phyloP scores from a whole-genome alignment of 257 asterid genomes.

The Solanum bukasovii region DNA sequence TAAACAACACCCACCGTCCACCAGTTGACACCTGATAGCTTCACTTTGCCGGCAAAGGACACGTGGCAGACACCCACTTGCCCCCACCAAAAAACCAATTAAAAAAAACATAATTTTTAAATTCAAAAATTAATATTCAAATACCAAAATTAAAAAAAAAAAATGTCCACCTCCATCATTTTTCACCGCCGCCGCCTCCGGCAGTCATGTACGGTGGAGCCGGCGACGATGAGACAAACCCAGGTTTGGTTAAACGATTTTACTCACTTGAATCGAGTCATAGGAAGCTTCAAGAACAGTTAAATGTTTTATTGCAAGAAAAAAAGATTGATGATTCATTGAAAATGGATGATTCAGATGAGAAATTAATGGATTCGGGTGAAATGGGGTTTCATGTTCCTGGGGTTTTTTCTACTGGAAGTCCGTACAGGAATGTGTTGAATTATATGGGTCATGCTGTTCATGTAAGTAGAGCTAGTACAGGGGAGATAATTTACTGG shows the following conservation, averaged over 20 bases:
- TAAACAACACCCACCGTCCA: neutral
- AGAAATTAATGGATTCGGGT: constrained; percentile 7
- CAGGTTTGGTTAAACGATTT: constrained; percentile 20
- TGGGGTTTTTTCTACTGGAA: constrained; percentile 19
- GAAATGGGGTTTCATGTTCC: constrained; percentile 14
- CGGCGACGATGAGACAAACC: neutral
- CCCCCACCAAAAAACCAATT: neutral
- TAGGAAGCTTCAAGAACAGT: constrained; percentile 29
- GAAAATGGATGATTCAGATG: neutral
- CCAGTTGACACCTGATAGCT: neutral
- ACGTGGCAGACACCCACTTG: neutral
- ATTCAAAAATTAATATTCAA: neutral
- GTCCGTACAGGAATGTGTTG: constrained; percentile 43
- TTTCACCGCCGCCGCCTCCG: neutral
- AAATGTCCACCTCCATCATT: neutral
- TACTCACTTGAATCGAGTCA: constrained; percentile 42
- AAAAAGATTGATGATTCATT: neutral
- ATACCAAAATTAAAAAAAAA: neutral
- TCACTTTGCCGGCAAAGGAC: neutral
- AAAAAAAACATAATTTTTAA: neutral
- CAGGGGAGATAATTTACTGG: constrained; percentile 53
- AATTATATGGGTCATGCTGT: constrained; percentile 58
- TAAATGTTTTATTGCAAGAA: constrained; percentile 25
- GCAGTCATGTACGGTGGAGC: constrained; percentile 44
- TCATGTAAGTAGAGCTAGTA: constrained; percentile 23